phyloP scores from a whole-genome alignment of 192 early-diverging fungal genomes.

The Entophlyctis helioformis region DNA sequence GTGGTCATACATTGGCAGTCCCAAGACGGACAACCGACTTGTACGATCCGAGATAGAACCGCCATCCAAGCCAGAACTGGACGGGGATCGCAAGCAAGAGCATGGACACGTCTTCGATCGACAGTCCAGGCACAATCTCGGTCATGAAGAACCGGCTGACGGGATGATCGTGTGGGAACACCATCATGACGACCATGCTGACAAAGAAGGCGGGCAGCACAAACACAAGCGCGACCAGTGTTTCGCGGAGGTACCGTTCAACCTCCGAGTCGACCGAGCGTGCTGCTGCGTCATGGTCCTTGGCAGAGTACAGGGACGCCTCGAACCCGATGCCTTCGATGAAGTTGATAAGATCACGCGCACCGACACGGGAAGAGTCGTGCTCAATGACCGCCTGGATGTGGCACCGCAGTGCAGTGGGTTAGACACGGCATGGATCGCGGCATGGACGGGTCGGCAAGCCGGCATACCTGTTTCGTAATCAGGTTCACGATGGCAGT shows the following conservation, averaged over 20 bases:
- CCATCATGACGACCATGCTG: conserved; percentile 64
- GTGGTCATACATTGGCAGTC: conserved; percentile 40
- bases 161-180: conserved; percentile 33
- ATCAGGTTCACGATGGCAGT: conserved; percentile 18
- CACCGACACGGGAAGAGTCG: conserved; percentile 37
- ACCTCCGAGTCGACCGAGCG: conserved; percentile 27
- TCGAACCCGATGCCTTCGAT: conserved; percentile 52
- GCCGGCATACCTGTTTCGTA: conserved; percentile 2
- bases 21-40: conserved; percentile 43
- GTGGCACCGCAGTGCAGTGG: not conserved
- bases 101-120: conserved; percentile 35
- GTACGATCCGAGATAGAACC: conserved; percentile 59
- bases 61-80: conserved; percentile 55
- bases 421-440: not conserved
- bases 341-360: conserved; percentile 42
- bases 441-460: not conserved
- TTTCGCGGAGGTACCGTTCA: conserved; percentile 15
- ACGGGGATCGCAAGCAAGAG: conserved; percentile 57
- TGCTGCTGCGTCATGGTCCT: conserved; percentile 9
- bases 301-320: conserved; percentile 24
- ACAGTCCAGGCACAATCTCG: conserved; percentile 41
- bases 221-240: conserved; percentile 43
- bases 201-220: conserved; percentile 58
- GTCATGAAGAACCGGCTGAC: conserved; percentile 26
- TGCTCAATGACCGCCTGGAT: conserved; percentile 31